A percentile compares a stretch with the other conserved stretches of the same genome.
These are phyloP conservation scores for Hymenoscyphus salicellus DNA, from an alignment of 2,329 filamentous ascomycete species.

Conservation along the genomic window DNA sequence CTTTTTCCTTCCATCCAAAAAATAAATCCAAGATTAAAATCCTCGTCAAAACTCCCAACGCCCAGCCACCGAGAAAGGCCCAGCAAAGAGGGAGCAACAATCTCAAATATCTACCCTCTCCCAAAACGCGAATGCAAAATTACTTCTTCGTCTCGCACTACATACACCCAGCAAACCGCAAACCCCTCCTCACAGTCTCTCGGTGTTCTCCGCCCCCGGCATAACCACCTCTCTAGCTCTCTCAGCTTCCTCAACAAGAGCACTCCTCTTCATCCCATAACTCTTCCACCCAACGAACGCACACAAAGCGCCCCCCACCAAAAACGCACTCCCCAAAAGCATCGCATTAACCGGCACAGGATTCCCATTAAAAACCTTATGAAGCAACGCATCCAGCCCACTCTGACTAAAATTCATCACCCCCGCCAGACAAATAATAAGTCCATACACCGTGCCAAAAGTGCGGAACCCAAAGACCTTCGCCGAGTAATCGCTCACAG, in stretches of 20 bases:
- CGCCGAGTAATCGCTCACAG: conserved; percentile 82
- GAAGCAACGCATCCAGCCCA: conserved; percentile 74
- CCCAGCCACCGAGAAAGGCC: too few relatives aligned
- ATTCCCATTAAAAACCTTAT: conserved; percentile 66
- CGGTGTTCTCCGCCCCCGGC: conserved; percentile 27
- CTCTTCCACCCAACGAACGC: conserved; percentile 53
- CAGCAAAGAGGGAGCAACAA: too few relatives aligned
- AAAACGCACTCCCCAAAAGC: conserved; percentile 58
- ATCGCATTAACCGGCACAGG: conserved; percentile 75
- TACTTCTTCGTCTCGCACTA: neutral
- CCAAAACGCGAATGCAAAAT: too few relatives aligned
- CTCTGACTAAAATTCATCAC: conserved; percentile 81
- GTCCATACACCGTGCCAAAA: conserved; percentile 90
- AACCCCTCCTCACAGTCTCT: neutral
- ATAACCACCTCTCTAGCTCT: conserved; percentile 38
- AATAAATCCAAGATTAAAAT: too few relatives aligned
- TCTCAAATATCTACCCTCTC: too few relatives aligned
- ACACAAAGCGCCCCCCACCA: conserved; percentile 65
- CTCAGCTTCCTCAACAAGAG: conserved; percentile 45
- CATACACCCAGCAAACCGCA: neutral
- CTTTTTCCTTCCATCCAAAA: too few relatives aligned
- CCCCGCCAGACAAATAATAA: conserved; percentile 82
- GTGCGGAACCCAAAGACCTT: conserved; percentile 92
- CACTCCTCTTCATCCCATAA: conserved; percentile 40
- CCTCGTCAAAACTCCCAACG: too few relatives aligned